phyloP scores from a whole-genome alignment of 768 basidiomycete genomes.

The Kwoniella newhampshirensis region DNA sequence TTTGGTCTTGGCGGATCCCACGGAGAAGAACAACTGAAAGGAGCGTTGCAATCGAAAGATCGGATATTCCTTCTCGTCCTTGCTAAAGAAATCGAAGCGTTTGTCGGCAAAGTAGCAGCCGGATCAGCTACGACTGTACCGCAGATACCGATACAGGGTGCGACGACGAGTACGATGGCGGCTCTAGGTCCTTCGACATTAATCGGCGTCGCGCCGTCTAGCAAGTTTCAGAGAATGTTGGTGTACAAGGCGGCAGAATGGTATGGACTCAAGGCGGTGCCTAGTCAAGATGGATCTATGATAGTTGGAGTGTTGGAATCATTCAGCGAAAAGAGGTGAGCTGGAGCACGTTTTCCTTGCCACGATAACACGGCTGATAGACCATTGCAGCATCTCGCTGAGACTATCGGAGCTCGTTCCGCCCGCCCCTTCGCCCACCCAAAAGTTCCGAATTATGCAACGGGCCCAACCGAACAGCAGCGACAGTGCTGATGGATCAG shows the following conservation, averaged over 20 bases:
- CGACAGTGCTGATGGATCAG: slow-evolving; percentile 8
- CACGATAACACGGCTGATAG: background rate
- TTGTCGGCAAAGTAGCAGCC: slow-evolving; percentile 15
- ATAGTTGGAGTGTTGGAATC: slow-evolving; percentile 30
- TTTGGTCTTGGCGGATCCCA: slow-evolving; percentile 31
- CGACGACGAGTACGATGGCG: slow-evolving; percentile 7
- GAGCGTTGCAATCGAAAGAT: slow-evolving; percentile 35
- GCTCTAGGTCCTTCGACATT: slow-evolving; percentile 14
- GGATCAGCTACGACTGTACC: background rate
- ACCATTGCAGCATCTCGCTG: slow-evolving; percentile 18
- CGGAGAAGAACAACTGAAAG: slow-evolving; percentile 40
- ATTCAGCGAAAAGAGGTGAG: slow-evolving; percentile 37
- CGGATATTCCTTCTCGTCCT: slow-evolving; percentile 42
- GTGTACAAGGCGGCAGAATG: slow-evolving; percentile 50
- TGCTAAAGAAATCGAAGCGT: slow-evolving; percentile 41
- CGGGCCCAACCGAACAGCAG: slow-evolving; percentile 15
- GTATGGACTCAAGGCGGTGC: slow-evolving; percentile 46
- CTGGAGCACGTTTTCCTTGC: background rate
- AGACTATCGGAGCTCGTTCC: slow-evolving; percentile 34
- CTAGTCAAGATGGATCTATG: slow-evolving; percentile 31
- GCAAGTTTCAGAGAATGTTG: slow-evolving; percentile 47
- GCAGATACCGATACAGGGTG: slow-evolving; percentile 6
- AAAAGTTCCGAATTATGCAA: slow-evolving; percentile 43
- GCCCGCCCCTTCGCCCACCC: slow-evolving; percentile 19
- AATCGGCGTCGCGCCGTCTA: slow-evolving; percentile 20